These are phyloP conservation scores for Pseudozyma hubeiensis DNA, from an alignment of 1,284 basidiomycete genomes.

Conservation along the genomic window DNA sequence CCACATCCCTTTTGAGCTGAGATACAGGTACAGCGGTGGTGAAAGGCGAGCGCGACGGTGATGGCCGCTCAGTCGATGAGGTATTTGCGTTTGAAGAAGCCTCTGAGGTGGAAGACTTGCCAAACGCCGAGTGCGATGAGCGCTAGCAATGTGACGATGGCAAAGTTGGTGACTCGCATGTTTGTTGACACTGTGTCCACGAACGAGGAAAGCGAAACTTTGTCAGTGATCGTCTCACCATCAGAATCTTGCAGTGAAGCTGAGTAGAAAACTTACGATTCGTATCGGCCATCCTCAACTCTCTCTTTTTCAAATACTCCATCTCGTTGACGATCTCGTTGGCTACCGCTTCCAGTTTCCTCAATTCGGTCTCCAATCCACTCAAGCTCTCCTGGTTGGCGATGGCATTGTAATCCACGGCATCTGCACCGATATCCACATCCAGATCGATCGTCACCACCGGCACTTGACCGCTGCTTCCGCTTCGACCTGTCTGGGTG, in stretches of 20 bases:
- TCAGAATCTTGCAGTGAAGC: not conserved
- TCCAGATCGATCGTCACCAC: constrained; percentile 80
- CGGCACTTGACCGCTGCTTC: not conserved
- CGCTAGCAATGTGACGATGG: constrained; percentile 84
- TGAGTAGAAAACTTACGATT: constrained; percentile 77
- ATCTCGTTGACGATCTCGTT: constrained; percentile 95
- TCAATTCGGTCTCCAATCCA: constrained; percentile 95
- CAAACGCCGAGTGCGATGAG: constrained; percentile 87
- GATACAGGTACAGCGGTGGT: too few relatives aligned
- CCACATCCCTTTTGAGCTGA: too few relatives aligned
- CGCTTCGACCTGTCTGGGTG: constrained; percentile 1
- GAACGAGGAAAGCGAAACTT: not conserved
- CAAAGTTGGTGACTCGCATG: constrained; percentile 88
- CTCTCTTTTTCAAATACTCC: constrained; percentile 88
- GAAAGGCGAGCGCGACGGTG: too few relatives aligned
- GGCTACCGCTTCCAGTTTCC: constrained; percentile 92
- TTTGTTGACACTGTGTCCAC: constrained; percentile 83
- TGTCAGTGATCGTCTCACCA: too few relatives aligned
- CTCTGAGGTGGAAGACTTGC: constrained; percentile 92
- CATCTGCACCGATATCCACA: constrained; percentile 97
- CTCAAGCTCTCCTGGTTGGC: constrained; percentile 98
- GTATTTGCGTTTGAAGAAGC: constrained; percentile 97
- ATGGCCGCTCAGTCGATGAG: constrained; percentile 81
- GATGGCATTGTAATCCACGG: constrained; percentile 98
- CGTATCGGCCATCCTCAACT: constrained; percentile 88